Evolutionary conservation across 768 basidiomycete species (phyloP).

Genomic region (Rhizopogon vesiculosus): DNA sequence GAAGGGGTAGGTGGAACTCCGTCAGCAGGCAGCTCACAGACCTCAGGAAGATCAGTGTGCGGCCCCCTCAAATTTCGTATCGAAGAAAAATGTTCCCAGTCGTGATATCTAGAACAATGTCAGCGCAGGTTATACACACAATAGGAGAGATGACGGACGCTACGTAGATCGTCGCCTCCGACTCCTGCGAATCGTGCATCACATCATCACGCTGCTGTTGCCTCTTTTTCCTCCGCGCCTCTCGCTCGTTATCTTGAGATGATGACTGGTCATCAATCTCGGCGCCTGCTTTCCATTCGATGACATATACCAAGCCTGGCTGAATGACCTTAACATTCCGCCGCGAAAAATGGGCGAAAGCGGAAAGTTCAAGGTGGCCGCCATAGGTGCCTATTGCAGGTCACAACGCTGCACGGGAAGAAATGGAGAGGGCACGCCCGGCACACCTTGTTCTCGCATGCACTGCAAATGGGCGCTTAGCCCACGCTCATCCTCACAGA

Average conservation of each 20-base stretch:
- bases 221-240: neutral
- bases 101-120: conserved; percentile 61
- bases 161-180: conserved; percentile 62
- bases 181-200: conserved; percentile 35
- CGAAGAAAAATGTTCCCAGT: conserved; percentile 95
- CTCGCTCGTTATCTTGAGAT: conserved; percentile 9
- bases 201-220: conserved; percentile 22
- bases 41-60: conserved; percentile 67
- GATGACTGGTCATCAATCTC: conserved; percentile 27
- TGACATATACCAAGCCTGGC: conserved; percentile 87
- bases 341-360: conserved; percentile 77
- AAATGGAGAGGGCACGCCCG: conserved; percentile 7
- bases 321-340: conserved; percentile 90
- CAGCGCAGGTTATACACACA: conserved; percentile 6
- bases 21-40: conserved; percentile 45
- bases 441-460: conserved; percentile 75
- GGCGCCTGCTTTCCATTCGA: conserved; percentile 70
- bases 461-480: conserved; percentile 65
- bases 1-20: conserved; percentile 26
- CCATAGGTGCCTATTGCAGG: conserved; percentile 71
- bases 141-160: conserved; percentile 54
- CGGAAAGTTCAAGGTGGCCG: conserved; percentile 90
- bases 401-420: conserved; percentile 8
- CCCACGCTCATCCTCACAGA: conserved; percentile 83
- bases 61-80: conserved; percentile 85